These are phyloP conservation scores for Platanthera guangdongensis DNA, from an alignment of 106 monocot species.

Conservation along the genomic window DNA sequence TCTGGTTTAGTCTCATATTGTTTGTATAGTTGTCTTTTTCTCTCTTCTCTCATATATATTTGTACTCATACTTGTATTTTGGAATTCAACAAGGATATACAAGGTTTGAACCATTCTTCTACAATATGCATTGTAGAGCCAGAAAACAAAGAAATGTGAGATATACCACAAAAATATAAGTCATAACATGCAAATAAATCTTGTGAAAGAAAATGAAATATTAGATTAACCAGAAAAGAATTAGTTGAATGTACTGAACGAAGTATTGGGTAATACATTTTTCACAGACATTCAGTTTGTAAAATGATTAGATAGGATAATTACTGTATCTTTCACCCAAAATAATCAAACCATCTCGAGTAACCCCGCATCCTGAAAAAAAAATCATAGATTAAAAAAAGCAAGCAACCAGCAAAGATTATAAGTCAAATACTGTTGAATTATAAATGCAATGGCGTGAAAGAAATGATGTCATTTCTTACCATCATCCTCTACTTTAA, in stretches of 20 bases:
- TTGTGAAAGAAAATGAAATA: too few relatives aligned
- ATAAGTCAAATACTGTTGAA: not conserved
- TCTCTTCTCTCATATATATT: too few relatives aligned
- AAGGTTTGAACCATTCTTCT: too few relatives aligned
- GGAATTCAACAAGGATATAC: too few relatives aligned
- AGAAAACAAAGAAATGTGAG: too few relatives aligned
- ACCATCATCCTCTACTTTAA: conserved; percentile 97
- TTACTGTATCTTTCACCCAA: conserved; percentile 78
- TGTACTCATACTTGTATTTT: too few relatives aligned
- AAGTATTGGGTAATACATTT: not conserved
- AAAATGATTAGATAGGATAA: not conserved
- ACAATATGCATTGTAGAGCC: too few relatives aligned
- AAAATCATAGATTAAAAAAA: not conserved
- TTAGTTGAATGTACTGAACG: not conserved
- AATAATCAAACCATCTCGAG: conserved; percentile 76
- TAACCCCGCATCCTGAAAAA: conserved; percentile 69
- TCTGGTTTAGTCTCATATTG: too few relatives aligned
- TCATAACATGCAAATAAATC: too few relatives aligned
- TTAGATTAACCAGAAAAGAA: too few relatives aligned
- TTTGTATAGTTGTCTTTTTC: too few relatives aligned
- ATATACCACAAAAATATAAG: too few relatives aligned
- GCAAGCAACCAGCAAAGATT: not conserved
- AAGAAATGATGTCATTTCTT: conserved; percentile 10
- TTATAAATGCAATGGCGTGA: not conserved
- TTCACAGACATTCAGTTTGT: not conserved